Evolutionary conservation across 371 early-diverging fungal genomes (phyloP).

Genomic region (Rhizopus arrhizus): DNA sequence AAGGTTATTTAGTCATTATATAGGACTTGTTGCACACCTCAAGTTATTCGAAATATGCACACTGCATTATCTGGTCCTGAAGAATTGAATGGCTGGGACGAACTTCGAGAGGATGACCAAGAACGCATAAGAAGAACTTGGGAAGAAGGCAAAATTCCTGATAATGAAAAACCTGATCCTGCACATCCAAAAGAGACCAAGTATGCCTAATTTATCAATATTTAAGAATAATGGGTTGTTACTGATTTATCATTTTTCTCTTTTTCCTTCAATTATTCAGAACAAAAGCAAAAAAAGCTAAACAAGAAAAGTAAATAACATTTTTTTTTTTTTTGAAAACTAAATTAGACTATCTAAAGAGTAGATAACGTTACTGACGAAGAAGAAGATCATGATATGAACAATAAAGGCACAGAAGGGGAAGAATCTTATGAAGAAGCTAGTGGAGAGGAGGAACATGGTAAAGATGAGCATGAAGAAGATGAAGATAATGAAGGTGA

Average conservation of each 20-base stretch:
- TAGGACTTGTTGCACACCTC: slow-evolving; percentile 27
- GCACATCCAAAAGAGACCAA: neutral
- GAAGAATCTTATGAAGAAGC: neutral
- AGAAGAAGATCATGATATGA: neutral
- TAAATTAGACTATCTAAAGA: no score
- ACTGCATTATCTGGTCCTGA: slow-evolving; percentile 6
- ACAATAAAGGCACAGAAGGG: neutral
- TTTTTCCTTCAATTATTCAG: neutral
- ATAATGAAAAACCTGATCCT: slow-evolving; percentile 12
- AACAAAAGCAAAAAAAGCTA: neutral
- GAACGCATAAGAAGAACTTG: slow-evolving; percentile 20
- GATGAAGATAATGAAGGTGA: neutral
- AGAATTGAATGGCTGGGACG: slow-evolving; percentile 20
- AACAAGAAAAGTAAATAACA: slow-evolving; percentile 4
- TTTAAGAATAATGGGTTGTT: neutral
- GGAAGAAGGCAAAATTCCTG: slow-evolving; percentile 23
- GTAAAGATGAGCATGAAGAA: neutral
- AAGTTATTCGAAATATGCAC: slow-evolving; percentile 23
- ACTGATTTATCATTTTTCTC: neutral
- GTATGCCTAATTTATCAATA: neutral
- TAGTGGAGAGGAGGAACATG: slow-evolving; percentile 1
- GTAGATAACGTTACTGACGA: no score
- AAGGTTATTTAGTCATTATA: no score
- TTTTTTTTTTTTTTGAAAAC: neutral
- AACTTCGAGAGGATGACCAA: slow-evolving; percentile 27